These are phyloP conservation scores for Leptographium lundbergii DNA, from an alignment of 2,329 filamentous ascomycete species.

Conservation along the genomic window DNA sequence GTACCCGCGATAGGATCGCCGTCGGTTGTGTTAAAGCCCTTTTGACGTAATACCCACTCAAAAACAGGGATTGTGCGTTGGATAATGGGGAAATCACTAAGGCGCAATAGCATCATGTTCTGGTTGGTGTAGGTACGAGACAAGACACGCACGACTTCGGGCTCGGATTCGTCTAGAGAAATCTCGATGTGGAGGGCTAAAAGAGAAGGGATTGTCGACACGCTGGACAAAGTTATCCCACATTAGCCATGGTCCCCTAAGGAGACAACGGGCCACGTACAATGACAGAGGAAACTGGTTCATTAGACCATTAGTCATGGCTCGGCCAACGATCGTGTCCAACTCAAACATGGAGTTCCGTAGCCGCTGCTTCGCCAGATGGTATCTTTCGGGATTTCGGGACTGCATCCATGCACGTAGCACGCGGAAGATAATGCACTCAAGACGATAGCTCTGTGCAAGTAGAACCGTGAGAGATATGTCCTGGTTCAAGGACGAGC, in stretches of 20 bases:
- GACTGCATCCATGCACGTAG: neutral
- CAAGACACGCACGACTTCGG: neutral
- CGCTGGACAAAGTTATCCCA: neutral
- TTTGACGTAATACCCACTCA: neutral
- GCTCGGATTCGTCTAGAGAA: neutral
- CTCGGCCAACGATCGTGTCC: neutral
- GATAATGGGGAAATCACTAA: neutral
- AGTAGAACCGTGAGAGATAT: neutral
- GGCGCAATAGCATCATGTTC: neutral
- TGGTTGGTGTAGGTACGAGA: neutral
- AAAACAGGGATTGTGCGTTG: neutral
- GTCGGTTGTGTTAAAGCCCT: neutral
- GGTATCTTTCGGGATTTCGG: neutral
- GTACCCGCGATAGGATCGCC: neutral
- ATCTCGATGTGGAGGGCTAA: neutral
- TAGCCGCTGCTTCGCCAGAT: neutral
- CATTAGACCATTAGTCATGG: neutral
- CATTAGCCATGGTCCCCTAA: neutral
- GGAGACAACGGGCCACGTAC: neutral
- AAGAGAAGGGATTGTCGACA: neutral
- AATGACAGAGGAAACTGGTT: neutral
- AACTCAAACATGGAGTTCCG: neutral
- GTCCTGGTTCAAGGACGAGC: neutral
- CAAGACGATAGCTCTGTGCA: slow-evolving; percentile 1
- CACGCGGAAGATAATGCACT: neutral